Evolutionary conservation across 2,329 filamentous ascomycete species (phyloP).

Genomic region (Cadophora sp.): DNA sequence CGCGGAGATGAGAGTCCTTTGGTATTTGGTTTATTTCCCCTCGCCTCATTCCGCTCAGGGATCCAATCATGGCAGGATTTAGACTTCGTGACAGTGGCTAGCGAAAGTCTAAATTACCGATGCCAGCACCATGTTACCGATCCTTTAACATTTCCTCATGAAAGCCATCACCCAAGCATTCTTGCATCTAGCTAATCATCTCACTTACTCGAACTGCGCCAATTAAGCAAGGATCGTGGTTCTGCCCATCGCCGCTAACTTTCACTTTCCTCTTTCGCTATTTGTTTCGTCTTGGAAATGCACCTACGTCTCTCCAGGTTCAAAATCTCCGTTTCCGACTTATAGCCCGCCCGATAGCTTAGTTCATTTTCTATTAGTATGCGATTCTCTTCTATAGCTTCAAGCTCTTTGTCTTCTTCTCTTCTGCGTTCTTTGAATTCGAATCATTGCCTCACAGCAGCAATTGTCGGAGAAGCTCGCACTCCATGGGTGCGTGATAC

Average conservation of each 20-base stretch:
- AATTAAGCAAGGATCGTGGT: slow-evolving; percentile 18
- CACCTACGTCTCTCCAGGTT: not conserved
- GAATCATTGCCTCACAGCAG: not conserved
- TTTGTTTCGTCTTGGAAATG: slow-evolving; percentile 6
- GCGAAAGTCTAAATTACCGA: slow-evolving; percentile 22
- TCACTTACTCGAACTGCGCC: not conserved
- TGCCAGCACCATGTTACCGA: slow-evolving; percentile 20
- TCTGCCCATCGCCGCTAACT: slow-evolving; percentile 18
- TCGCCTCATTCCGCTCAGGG: not conserved
- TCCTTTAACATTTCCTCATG: slow-evolving; percentile 14
- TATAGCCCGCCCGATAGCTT: not conserved
- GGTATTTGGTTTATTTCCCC: not conserved
- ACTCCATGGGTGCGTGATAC: not conserved
- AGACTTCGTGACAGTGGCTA: slow-evolving; percentile 28
- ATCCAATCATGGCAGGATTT: slow-evolving; percentile 7
- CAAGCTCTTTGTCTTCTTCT: not conserved
- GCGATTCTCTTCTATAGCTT: not conserved
- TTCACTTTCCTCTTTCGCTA: slow-evolving; percentile 13
- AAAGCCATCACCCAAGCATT: slow-evolving; percentile 3
- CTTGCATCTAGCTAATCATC: slow-evolving; percentile 8
- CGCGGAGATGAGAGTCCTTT: slow-evolving; percentile 4
- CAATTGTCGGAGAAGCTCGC: too few relatives aligned
- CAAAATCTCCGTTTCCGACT: not conserved
- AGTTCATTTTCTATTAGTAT: not conserved
- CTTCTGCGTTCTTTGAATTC: not conserved